These are phyloP conservation scores for Diaporthe ampelina DNA, from an alignment of 2,329 filamentous ascomycete species.

Conservation along the genomic window DNA sequence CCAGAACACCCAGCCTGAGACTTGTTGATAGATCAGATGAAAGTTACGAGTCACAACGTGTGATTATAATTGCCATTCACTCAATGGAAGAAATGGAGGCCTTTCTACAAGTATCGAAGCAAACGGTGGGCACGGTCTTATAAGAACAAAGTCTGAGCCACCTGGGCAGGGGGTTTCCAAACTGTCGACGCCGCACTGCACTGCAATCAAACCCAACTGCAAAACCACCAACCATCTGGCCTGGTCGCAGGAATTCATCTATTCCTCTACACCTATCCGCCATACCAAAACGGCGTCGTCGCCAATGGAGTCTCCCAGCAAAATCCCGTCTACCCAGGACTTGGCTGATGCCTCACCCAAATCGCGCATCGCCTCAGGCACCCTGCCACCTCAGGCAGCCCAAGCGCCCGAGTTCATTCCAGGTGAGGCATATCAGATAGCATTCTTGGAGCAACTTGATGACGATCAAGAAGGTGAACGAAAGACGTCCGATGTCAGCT, in stretches of 20 bases:
- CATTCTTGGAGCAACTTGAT: background rate
- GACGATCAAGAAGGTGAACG: background rate
- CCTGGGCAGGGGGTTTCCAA: too few species aligned
- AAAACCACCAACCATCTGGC: background rate
- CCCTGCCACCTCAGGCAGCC: constrained; percentile 7
- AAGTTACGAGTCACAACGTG: background rate
- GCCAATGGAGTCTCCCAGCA: background rate
- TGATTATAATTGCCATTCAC: background rate
- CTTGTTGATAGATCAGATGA: background rate
- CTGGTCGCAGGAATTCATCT: background rate
- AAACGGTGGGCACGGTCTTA: background rate
- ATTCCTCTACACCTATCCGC: too few species aligned
- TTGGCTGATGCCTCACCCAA: background rate
- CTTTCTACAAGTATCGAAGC: background rate
- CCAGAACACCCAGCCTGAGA: background rate
- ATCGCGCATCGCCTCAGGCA: background rate
- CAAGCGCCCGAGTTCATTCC: constrained; percentile 10
- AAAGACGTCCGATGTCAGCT: background rate
- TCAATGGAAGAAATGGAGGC: background rate
- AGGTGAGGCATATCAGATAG: background rate
- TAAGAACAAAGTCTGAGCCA: background rate
- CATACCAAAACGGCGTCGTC: background rate
- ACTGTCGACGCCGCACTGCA: background rate
- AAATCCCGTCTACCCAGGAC: background rate
- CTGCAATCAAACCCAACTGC: too few species aligned